Percentiles rank a stretch among this genome's conserved stretches.
phyloP scores from a whole-genome alignment of 805 yeast genomes.

The Yueomyces sp. region DNA sequence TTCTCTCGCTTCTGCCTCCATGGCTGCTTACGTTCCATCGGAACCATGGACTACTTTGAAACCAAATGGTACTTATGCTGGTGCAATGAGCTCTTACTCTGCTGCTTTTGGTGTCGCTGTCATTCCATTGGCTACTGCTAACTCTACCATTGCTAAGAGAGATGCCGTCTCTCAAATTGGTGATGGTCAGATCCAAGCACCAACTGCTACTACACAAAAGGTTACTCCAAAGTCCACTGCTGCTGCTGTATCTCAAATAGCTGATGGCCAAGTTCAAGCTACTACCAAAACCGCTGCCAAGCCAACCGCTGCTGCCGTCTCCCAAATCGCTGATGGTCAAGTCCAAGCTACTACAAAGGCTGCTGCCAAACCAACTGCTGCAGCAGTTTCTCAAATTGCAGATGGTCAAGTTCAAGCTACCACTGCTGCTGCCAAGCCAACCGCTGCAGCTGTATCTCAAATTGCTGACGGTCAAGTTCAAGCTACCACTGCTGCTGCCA shows the following conservation, averaged over 20 bases:
- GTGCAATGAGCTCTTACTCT: constrained; percentile 44
- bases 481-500: constrained; percentile 9
- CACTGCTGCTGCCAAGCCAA: constrained; percentile 17
- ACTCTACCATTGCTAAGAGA: constrained; percentile 15
- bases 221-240: constrained; percentile 16
- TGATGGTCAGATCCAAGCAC: constrained; percentile 31
- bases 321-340: constrained; percentile 32
- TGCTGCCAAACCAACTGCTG: constrained; percentile 11
- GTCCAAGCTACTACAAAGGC: constrained; percentile 16
- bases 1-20: constrained; percentile 7
- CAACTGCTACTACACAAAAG: constrained; percentile 23
- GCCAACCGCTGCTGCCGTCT: constrained; percentile 25
- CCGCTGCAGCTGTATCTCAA: constrained; percentile 17
- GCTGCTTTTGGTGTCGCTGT: constrained; percentile 58
- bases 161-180: constrained; percentile 21
- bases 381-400: constrained; percentile 24
- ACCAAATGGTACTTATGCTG: constrained; percentile 40
- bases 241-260: constrained; percentile 30
- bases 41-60: constrained; percentile 55
- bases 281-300: constrained; percentile 8
- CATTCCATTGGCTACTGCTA: constrained; percentile 29
- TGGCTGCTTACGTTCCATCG: constrained; percentile 12
- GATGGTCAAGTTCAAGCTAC: constrained; percentile 31
- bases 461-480: constrained; percentile 11
- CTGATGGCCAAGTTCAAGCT: constrained; percentile 39